phyloP scores from a whole-genome alignment of 345 rosid genomes.

The Populus nigra region DNA sequence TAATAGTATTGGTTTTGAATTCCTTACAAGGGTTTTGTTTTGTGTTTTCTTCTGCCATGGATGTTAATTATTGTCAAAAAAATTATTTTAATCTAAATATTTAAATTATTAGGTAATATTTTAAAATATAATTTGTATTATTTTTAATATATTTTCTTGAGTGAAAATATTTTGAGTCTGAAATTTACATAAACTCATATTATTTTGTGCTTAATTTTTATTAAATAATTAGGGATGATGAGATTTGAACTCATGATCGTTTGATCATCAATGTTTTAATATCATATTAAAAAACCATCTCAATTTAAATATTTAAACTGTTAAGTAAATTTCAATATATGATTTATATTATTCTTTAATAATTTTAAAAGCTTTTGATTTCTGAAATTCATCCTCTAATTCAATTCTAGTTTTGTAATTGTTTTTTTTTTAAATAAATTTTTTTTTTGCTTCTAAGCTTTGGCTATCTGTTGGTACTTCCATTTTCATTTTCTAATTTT shows the following conservation, averaged over 20 bases:
- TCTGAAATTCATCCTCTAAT: neutral
- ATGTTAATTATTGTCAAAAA: neutral
- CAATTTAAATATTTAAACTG: no score
- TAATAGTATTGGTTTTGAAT: neutral
- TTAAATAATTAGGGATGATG: rapidly evolving
- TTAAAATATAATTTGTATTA: no score
- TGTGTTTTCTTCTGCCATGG: neutral
- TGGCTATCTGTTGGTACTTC: neutral
- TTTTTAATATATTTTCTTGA: no score
- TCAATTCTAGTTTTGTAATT: neutral
- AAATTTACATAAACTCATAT: rapidly evolving
- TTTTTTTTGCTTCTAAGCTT: neutral
- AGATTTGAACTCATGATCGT: rapidly evolving
- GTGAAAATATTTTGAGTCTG: rapidly evolving
- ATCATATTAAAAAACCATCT: rapidly evolving
- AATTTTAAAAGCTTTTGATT: neutral
- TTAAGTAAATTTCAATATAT: rapidly evolving
- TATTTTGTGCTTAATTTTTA: no score
- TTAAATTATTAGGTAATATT: no score
- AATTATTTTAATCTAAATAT: no score
- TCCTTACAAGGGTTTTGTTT: neutral
- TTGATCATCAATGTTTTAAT: rapidly evolving
- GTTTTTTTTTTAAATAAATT: neutral
- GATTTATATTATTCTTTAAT: neutral
- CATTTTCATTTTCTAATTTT: neutral